These are phyloP conservation scores for Vigna mungo DNA, from an alignment of 306 rosid genomes.

Conservation along the genomic window DNA sequence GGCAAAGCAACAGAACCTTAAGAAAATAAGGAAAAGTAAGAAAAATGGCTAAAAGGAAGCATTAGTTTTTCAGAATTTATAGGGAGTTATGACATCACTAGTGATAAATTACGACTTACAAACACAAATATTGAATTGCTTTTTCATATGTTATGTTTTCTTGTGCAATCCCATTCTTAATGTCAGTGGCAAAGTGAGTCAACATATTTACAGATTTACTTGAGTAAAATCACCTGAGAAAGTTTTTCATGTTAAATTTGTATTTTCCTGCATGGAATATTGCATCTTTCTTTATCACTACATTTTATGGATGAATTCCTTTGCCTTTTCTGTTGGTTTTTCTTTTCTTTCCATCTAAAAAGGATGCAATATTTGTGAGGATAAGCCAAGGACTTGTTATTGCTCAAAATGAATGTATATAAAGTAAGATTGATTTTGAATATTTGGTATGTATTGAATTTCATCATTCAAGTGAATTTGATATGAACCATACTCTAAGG, in stretches of 20 bases:
- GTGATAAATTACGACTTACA: neutral
- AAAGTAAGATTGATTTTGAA: neutral
- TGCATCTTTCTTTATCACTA: conserved; percentile 21
- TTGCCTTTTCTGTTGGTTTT: neutral
- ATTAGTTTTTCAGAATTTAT: conserved; percentile 5
- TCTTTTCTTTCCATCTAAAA: neutral
- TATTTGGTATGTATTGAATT: conserved; percentile 27
- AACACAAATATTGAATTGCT: conserved; percentile 1
- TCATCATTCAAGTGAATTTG: neutral
- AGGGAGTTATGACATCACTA: neutral
- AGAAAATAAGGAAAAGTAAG: neutral
- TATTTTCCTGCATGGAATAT: neutral
- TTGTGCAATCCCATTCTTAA: conserved; percentile 42
- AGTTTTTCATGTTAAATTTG: conserved; percentile 9
- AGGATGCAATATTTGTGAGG: conserved; percentile 9
- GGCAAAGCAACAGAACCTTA: conserved; percentile 15
- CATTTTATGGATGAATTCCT: conserved; percentile 10
- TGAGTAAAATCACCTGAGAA: neutral
- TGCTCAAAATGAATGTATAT: conserved; percentile 38
- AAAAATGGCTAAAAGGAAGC: neutral
- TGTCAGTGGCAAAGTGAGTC: conserved; percentile 11
- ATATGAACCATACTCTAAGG: neutral
- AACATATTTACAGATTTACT: neutral
- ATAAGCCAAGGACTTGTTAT: neutral
- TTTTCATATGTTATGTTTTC: neutral